Evolutionary conservation across 306 rosid genomes (phyloP), one percentile per base, ranked within the genome.

Genomic region (Arachis hypogaea): DNA sequence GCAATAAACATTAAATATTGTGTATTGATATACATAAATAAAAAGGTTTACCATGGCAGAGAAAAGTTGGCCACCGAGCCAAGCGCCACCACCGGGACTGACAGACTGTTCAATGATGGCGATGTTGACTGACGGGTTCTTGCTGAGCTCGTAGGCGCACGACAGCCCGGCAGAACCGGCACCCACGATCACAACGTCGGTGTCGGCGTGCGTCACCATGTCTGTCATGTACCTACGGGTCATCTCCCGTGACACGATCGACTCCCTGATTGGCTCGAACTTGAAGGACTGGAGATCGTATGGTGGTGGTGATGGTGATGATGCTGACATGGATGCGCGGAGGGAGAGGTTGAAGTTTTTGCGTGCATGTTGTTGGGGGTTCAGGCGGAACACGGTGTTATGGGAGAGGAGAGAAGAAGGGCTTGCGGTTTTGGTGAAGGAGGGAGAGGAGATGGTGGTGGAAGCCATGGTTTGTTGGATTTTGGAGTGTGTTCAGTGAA

Each of bases 1-100:
- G 38, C 38, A 33, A 33, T 33, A 33, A 33, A 33, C 28, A 22
- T 22, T 33, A 33, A 33, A 33, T 33, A 22, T 22, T 22, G 28
- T 22, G 28, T 22, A 22, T 22, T 22, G 28, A 22, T 22, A 22
- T 22, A 22, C 28, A 22, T 22, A 22, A 22, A 22, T 22, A 1
- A 22, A 33, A 33, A 33, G 38, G 3, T 33, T 33, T 43, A 85
- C 97, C 91, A 93, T 90, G 41, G 97, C 95, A 4, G 98, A 93
- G 84, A 93, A 93, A 62, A 93, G 98, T 76, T 93, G 95, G 71
- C 98, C 97, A 14, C 98, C 95, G 60, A 93, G 97, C 97, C 98
- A 93, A 0, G 98, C 97, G 18, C 97, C 97, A 7, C 98, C 97
- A 7, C 97, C 97, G 5, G 95, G 97, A 73, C 93, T 90, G 22